A percentile compares a stretch with the other conserved stretches of the same genome.
phyloP scores from a whole-genome alignment of 805 yeast species.

The Pachysolen tannophilus region DNA sequence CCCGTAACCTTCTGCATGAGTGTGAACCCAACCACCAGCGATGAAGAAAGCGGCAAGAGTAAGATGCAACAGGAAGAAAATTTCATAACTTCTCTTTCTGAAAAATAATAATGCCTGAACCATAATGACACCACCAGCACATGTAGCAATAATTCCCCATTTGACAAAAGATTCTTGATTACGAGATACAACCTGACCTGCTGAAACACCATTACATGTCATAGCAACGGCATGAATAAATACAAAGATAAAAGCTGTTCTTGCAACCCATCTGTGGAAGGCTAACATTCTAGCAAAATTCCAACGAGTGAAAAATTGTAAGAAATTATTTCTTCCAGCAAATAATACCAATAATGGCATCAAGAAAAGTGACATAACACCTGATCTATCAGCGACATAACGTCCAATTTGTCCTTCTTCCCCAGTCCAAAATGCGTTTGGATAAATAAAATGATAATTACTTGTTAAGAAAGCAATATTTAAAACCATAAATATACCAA shows the following conservation, averaged over 20 bases:
- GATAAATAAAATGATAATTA: slow-evolving; percentile 9
- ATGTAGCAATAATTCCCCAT: slow-evolving; percentile 20
- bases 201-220: slow-evolving; percentile 16
- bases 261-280: slow-evolving; percentile 50
- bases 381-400: slow-evolving; percentile 44
- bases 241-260: slow-evolving; percentile 32
- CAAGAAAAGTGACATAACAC: slow-evolving; percentile 37
- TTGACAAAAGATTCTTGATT: slow-evolving; percentile 1
- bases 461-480: slow-evolving; percentile 14
- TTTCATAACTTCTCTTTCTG: slow-evolving; percentile 35
- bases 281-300: slow-evolving; percentile 43
- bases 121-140: slow-evolving; percentile 28
- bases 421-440: slow-evolving; percentile 1
- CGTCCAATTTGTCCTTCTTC: slow-evolving; percentile 18
- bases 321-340: slow-evolving; percentile 56
- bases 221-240: slow-evolving; percentile 34
- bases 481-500: slow-evolving; percentile 27
- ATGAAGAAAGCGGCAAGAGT: slow-evolving; percentile 31
- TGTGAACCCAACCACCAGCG: slow-evolving; percentile 35
- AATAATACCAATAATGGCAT: slow-evolving; percentile 47
- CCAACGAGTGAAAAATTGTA: slow-evolving; percentile 56
- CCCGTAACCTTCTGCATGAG: slow-evolving; percentile 3
- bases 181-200: slow-evolving; percentile 13
- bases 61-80: slow-evolving; percentile 30
- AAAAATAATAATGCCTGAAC: slow-evolving; percentile 34